Percentiles rank a stretch among this genome's conserved stretches.
Conservation (phyloP, 495 filamentous ascomycete genomes). For the Penicillium daleae region DNA sequence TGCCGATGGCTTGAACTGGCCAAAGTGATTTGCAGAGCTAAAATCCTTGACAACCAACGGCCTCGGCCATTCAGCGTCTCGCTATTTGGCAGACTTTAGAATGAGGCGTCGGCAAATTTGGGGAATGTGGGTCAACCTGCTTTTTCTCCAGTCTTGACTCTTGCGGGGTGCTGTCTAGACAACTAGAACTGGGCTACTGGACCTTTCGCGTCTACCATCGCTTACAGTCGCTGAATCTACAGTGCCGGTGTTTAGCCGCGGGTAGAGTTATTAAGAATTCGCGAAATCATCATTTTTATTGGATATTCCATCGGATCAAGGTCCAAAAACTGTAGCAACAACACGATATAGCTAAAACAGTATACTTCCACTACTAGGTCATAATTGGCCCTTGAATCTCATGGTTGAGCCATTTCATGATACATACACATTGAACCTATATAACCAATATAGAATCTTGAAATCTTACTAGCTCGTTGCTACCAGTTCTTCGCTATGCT, state of each 20-base stretch:
- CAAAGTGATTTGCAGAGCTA: neutral
- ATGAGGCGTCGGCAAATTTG: neutral
- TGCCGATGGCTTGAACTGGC: conserved; percentile 4
- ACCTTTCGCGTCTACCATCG: neutral
- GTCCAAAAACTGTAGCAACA: too few species aligned
- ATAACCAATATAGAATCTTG: neutral
- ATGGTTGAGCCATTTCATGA: neutral
- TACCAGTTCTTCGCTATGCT: neutral
- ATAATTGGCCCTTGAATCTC: neutral
- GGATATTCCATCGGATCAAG: too few species aligned
- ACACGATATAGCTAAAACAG: too few species aligned
- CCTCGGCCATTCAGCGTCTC: neutral
- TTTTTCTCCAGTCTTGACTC: neutral
- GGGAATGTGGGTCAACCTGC: neutral
- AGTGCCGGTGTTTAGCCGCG: neutral
- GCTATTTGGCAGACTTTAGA: neutral
- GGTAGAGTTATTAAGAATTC: too few species aligned
- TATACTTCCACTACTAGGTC: too few species aligned
- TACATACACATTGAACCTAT: neutral
- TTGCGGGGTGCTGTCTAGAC: neutral
- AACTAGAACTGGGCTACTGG: too few species aligned
- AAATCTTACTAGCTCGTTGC: neutral
- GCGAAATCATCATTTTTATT: too few species aligned
- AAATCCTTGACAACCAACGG: neutral
- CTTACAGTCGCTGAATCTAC: neutral